Base-by-base conservation (phyloP, 257 asterid genomes). In the Nyctanthes arbortristis region DNA sequence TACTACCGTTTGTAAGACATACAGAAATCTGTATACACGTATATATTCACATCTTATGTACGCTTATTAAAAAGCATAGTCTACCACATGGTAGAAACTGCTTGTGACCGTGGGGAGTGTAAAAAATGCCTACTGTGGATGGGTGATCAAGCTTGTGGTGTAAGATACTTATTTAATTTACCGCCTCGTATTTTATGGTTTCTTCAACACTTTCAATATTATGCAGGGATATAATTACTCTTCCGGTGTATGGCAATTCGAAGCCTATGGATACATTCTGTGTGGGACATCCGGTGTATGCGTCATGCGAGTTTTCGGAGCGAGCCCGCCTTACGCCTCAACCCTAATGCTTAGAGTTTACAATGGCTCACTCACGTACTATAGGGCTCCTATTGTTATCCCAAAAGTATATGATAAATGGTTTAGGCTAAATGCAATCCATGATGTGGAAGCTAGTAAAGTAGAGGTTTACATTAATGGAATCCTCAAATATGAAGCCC, bases 241-340 rank as follows among this genome's bases (percentile, higher is more conserved):
- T 1, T 76, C 78, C 0, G 82, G 81, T 1, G 73, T 78, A 1
- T 77, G 84, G 84, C 82, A 76, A 68, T 79, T 82, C 65, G 82
- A 76, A 49, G 87, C 69, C 22, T 37, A 67, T 14, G 49, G 69
- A 4, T 76, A 77, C 63, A 7, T 47, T 7, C 57, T 27, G 2
- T 47, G 72, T 13, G 84, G 77, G 20, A 73, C 87, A 1, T 65
- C 80, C 0, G 84, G 84, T 0, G 82, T 78, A 1, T 74, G 77
- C 29, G 28, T 78, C 65, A 81, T 81, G 86, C 86, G 78, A 61
- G 74, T 81, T 0, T 78, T 81, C 34, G 79, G 83, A 61, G 75
- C 81, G 1, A 12, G 32, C 34, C 77, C 68, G 0, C 71, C 70
- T n/a, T 71, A 73, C 29, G 65, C 81, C 30, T 78, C 83, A 36